These are phyloP conservation scores for Physaria fendleri DNA, from an alignment of 345 rosid genomes.

Conservation along the genomic window DNA sequence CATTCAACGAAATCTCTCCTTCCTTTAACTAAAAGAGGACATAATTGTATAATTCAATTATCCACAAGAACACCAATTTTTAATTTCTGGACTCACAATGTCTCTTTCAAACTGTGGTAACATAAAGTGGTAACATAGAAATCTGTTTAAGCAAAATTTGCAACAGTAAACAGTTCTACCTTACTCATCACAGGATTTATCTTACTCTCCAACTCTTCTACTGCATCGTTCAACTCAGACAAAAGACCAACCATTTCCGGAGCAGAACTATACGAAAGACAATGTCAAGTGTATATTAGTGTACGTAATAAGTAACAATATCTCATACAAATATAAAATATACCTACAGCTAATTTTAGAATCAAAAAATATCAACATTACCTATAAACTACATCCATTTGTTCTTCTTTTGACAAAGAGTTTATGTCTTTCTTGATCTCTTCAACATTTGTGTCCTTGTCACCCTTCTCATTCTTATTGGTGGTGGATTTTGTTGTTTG, in stretches of 20 bases:
- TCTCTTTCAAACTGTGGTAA: not conserved
- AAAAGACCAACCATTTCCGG: constrained; percentile 87
- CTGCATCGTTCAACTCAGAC: constrained; percentile 68
- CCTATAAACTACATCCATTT: constrained; percentile 84
- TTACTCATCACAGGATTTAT: constrained; percentile 59
- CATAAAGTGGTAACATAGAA: not conserved
- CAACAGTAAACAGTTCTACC: constrained; percentile 35
- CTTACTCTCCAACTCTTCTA: constrained; percentile 61
- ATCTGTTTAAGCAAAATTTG: not conserved
- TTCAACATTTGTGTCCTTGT: constrained; percentile 34
- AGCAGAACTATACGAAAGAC: constrained; percentile 57
- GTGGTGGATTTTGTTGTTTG: constrained; percentile 15
- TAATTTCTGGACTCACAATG: not conserved
- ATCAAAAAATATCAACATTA: constrained; percentile 15
- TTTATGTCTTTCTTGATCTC: constrained; percentile 62
- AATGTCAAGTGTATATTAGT: constrained; percentile 4
- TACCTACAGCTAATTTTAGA: not conserved
- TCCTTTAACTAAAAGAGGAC: constrained; percentile 47
- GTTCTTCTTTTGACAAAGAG: constrained; percentile 78
- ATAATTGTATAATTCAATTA: not conserved
- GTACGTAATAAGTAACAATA: not conserved
- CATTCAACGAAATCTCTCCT: constrained; percentile 31
- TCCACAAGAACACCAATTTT: too few relatives aligned
- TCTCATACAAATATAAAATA: not conserved
- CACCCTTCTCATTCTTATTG: constrained; percentile 30